Base-by-base conservation (phyloP, 1,284 basidiomycete genomes). In the Cerioporus squamosus region DNA sequence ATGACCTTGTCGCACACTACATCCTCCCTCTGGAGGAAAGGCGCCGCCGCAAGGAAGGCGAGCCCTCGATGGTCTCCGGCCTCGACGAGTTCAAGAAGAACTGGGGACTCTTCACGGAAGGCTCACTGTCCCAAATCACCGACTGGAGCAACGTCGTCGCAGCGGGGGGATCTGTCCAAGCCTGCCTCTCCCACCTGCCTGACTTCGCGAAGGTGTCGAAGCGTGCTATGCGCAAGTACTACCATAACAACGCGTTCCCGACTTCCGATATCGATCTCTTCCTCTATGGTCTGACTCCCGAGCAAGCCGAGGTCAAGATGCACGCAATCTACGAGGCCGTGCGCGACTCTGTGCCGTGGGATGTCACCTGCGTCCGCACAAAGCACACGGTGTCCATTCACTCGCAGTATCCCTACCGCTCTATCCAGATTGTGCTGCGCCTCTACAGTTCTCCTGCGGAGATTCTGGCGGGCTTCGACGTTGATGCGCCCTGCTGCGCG, bases 251-350 rank as follows among this genome's bases (percentile, higher is more conserved):
- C 10, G 79, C 79, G 3, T 86, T 82, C 60, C 82, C 84, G 2
- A 80, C 82, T 0, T 85, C 84, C 1, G 84, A 87, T 66, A 74
- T 86, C n/a, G 84, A 87, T 68, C 70, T 87, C 10, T 87, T 86
- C 65, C 70, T 87, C 44, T 86, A 81, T 74, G 85, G 83, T 1
- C 65, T 86, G 68, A 80, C 77, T 14, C 72, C 79, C 18, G 81
- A 80, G 57, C 75, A 85, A 79, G 85, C 84, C 0, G 84, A 86
- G 64, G 75, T 68, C 47, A 86, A 86, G 75, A 84, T 85, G 61
- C 72, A 77, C 42, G 61, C 71, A 20, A 85, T 87, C 36, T 86
- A 82, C 64, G 81, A 85, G 64, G 84, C 84, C 5, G 82, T 87
- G 17, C 74, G 83, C 24, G 82, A 86, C 65, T 83, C 83, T 2